phyloP scores from a whole-genome alignment of 1,139 yeast species.

The Suhomyces kunorum region DNA sequence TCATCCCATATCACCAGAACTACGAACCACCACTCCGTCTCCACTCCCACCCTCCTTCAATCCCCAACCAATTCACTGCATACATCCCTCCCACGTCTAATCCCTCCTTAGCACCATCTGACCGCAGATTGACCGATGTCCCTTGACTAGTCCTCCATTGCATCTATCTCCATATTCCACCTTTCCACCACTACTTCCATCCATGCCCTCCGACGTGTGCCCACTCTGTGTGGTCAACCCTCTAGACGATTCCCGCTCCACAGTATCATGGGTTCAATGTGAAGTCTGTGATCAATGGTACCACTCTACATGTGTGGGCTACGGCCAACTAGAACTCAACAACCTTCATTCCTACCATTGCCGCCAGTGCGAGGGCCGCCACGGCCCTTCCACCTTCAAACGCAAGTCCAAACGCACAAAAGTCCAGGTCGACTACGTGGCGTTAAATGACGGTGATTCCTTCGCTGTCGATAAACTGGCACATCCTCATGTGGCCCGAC shows the following conservation, averaged over 20 bases:
- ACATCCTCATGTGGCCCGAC: constrained; percentile 61
- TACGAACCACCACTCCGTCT: too few relatives aligned
- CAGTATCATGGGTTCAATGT: constrained; percentile 60
- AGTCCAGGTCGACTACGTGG: constrained; percentile 69
- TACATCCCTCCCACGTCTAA: too few relatives aligned
- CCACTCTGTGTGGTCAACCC: constrained; percentile 25
- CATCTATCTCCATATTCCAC: background rate
- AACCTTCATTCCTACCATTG: constrained; percentile 60
- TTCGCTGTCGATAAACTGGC: constrained; percentile 55
- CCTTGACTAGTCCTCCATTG: background rate
- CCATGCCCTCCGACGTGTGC: constrained; percentile 21
- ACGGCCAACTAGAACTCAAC: constrained; percentile 38
- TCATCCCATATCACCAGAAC: too few relatives aligned
- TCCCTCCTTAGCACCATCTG: too few relatives aligned
- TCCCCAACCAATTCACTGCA: too few relatives aligned
- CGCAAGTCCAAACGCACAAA: constrained; percentile 59
- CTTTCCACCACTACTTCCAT: background rate
- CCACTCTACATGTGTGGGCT: constrained; percentile 53
- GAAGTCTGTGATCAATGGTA: constrained; percentile 63
- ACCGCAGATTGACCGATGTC: too few relatives aligned
- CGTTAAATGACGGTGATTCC: constrained; percentile 73
- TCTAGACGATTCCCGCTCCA: constrained; percentile 20
- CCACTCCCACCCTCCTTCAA: too few relatives aligned
- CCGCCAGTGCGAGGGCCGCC: constrained; percentile 38
- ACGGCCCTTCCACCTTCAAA: constrained; percentile 56